Evolutionary conservation across 495 filamentous ascomycete species (phyloP).

Genomic region (Penicillium coprophilum): DNA sequence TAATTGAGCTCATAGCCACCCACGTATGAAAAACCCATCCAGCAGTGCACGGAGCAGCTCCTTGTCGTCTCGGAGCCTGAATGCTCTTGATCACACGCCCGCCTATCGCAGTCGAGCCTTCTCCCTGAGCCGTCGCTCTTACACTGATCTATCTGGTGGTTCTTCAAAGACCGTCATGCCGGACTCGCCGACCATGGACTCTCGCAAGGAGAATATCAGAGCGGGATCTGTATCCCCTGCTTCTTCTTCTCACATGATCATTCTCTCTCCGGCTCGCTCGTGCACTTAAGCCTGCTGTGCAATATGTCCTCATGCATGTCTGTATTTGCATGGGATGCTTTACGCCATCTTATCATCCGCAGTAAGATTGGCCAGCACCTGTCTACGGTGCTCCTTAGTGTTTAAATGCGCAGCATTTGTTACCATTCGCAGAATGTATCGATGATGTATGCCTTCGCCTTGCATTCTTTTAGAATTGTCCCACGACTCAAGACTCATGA

Average conservation of each 20-base stretch:
- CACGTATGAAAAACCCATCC: constrained; percentile 37
- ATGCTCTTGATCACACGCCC: constrained; percentile 34
- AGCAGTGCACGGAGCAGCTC: constrained; percentile 32
- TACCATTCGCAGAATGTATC: constrained; percentile 26
- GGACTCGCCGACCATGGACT: constrained; percentile 23
- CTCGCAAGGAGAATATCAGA: constrained; percentile 38
- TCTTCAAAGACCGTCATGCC: constrained; percentile 38
- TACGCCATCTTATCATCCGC: background rate
- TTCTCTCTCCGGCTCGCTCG: constrained; percentile 24
- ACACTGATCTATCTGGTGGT: constrained; percentile 33
- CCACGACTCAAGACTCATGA: constrained; percentile 4
- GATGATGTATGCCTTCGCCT: constrained; percentile 16
- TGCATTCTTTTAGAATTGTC: background rate
- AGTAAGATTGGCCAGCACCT: background rate
- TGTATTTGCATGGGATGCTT: background rate
- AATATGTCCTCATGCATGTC: background rate
- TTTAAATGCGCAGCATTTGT: constrained; percentile 15
- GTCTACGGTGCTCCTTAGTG: background rate
- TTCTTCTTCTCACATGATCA: constrained; percentile 35
- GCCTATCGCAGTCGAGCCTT: constrained; percentile 27
- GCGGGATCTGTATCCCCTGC: constrained; percentile 38
- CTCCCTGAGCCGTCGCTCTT: constrained; percentile 27
- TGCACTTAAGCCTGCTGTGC: constrained; percentile 10
- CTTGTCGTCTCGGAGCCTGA: constrained; percentile 33
- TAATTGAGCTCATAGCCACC: constrained; percentile 36